Conservation (phyloP, 345 rosid genomes). For the Populus tremula region DNA sequence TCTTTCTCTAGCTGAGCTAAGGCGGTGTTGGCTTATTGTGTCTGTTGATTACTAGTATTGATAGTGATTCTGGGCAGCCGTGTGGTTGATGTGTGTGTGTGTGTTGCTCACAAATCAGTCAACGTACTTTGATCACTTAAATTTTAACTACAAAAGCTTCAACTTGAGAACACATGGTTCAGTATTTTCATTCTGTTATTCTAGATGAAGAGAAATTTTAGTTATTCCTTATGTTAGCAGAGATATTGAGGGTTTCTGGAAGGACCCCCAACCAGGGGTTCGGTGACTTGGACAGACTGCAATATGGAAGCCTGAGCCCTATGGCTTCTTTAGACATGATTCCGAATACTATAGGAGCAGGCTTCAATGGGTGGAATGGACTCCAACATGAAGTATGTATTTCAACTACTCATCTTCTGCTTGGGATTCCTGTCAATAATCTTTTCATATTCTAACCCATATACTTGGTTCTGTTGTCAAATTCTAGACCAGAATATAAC, state of each 20-base stretch:
- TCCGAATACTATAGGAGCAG: constrained; percentile 56
- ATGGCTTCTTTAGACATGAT: constrained; percentile 84
- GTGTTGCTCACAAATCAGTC: neutral
- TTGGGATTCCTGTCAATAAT: neutral
- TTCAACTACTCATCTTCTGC: neutral
- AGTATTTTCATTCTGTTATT: neutral
- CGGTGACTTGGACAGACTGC: constrained; percentile 64
- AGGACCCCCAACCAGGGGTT: constrained; percentile 80
- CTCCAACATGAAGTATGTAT: constrained; percentile 59
- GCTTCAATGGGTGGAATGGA: constrained; percentile 72
- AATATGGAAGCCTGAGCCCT: constrained; percentile 88
- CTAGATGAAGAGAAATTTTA: neutral
- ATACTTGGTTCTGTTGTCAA: neutral
- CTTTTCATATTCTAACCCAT: neutral
- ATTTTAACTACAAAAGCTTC: neutral
- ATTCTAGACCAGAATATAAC: neutral
- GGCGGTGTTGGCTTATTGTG: neutral
- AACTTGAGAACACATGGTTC: neutral
- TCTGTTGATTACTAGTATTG: neutral
- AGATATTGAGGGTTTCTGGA: constrained; percentile 67
- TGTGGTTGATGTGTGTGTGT: neutral
- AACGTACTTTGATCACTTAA: neutral
- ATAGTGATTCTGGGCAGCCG: neutral
- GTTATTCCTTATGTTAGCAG: constrained; percentile 40
- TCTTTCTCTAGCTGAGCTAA: neutral